These are phyloP conservation scores for Dactylorhiza incarnata DNA, from an alignment of 106 monocot genomes.

Conservation along the genomic window DNA sequence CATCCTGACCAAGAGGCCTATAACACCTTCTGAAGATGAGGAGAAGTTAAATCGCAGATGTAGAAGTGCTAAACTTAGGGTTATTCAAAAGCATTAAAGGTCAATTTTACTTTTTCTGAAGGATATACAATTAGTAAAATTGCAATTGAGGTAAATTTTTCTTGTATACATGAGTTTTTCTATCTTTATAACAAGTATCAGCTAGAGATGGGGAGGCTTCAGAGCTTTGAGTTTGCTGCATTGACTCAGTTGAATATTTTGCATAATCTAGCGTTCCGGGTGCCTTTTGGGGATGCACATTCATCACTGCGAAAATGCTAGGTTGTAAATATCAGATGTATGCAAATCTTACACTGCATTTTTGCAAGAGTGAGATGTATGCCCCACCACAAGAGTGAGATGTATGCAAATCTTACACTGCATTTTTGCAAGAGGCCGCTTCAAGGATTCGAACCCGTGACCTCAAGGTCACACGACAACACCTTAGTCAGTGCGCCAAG, in stretches of 20 bases:
- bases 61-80: constrained; percentile 92
- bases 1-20: constrained; percentile 78
- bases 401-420: too few species aligned
- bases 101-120: background rate
- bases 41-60: constrained; percentile 73
- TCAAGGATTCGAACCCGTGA: too few species aligned
- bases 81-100: constrained; percentile 53
- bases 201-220: background rate
- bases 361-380: too few species aligned
- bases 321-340: too few species aligned
- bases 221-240: background rate
- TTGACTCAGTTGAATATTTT: background rate
- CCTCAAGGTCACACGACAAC: too few species aligned
- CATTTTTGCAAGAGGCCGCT: too few species aligned
- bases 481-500: too few species aligned
- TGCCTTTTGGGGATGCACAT: too few species aligned
- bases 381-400: too few species aligned
- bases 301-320: too few species aligned
- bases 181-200: background rate
- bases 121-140: background rate
- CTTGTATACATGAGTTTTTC: background rate
- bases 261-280: too few species aligned
- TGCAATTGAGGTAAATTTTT: background rate
- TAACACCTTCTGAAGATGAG: constrained; percentile 82
- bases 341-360: too few species aligned